Evolutionary conservation across 108 stramenopile genomes (phyloP).

Genomic region (Fragilaria radians): DNA sequence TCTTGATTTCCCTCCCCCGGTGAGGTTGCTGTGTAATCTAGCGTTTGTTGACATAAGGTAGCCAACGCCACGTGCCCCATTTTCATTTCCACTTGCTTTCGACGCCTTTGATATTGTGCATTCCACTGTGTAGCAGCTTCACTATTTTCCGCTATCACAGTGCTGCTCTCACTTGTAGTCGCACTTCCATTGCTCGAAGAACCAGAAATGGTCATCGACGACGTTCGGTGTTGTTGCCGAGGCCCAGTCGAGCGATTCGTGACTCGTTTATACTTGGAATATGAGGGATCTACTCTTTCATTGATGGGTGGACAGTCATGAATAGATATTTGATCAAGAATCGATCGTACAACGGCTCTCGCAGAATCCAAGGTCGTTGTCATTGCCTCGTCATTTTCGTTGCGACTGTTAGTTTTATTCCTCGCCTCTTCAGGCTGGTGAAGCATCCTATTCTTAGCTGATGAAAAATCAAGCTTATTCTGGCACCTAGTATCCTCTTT

Average conservation of each 20-base stretch:
- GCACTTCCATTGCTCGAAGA: background rate
- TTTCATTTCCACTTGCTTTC: conserved; percentile 7
- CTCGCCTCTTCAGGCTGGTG: no score
- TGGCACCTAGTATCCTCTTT: no score
- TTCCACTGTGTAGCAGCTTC: conserved; percentile 8
- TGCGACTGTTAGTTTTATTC: no score
- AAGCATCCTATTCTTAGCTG: no score
- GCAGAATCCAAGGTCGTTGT: conserved; percentile 20
- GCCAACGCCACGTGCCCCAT: conserved; percentile 30
- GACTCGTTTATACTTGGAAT: background rate
- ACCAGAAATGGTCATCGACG: no score
- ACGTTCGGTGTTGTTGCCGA: background rate
- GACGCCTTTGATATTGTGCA: background rate
- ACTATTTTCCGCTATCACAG: background rate
- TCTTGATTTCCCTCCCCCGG: background rate
- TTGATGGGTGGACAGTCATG: conserved; percentile 66
- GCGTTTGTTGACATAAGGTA: conserved; percentile 20
- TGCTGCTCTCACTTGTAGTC: background rate
- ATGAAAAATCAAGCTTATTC: no score
- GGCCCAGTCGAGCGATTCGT: background rate
- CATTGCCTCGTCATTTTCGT: background rate
- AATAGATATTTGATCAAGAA: conserved; percentile 55
- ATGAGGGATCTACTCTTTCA: conserved; percentile 14
- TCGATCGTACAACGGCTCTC: conserved; percentile 35
- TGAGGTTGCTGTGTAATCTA: conserved; percentile 11